These are phyloP conservation scores for Phytophthora nicotianae DNA, from an alignment of 352 stramenopile genomes.

Conservation along the genomic window DNA sequence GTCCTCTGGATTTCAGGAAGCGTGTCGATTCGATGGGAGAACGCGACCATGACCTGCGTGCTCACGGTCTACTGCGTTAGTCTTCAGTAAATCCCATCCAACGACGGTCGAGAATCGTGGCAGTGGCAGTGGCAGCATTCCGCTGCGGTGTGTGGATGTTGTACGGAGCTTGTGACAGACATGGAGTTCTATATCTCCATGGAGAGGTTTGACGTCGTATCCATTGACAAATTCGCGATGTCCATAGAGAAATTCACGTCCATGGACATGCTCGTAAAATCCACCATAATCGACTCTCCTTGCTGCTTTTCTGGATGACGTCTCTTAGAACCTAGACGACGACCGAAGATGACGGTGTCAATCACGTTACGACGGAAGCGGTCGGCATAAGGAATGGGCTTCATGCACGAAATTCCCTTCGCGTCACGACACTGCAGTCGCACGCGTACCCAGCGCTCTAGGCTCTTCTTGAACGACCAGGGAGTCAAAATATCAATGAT, in stretches of 20 bases:
- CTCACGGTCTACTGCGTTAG: constrained; percentile 78
- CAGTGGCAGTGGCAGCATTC: constrained; percentile 24
- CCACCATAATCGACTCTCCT: constrained; percentile 81
- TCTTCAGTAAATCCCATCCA: constrained; percentile 46
- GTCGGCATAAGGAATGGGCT: constrained; percentile 80
- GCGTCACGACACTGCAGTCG: constrained; percentile 79
- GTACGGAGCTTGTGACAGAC: constrained; percentile 2
- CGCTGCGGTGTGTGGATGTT: constrained; percentile 20
- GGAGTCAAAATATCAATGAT: constrained; percentile 98
- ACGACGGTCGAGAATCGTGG: constrained; percentile 16
- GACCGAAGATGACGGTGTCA: constrained; percentile 82
- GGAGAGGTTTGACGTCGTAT: constrained; percentile 54
- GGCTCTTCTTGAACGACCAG: constrained; percentile 93
- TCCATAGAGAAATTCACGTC: constrained; percentile 49
- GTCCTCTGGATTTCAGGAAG: constrained; percentile 47
- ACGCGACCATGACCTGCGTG: constrained; percentile 74
- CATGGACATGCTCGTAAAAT: constrained; percentile 74
- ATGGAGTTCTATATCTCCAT: constrained; percentile 44
- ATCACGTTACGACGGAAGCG: constrained; percentile 87
- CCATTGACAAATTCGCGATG: constrained; percentile 40
- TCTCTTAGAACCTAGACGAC: constrained; percentile 44
- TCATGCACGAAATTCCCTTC: constrained; percentile 85
- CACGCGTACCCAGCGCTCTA: constrained; percentile 90
- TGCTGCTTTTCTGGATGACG: constrained; percentile 42
- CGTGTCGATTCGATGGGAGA: constrained; percentile 78